These are phyloP conservation scores for Ophiosphaerella korrae DNA, from an alignment of 2,329 filamentous ascomycete species.

Conservation along the genomic window DNA sequence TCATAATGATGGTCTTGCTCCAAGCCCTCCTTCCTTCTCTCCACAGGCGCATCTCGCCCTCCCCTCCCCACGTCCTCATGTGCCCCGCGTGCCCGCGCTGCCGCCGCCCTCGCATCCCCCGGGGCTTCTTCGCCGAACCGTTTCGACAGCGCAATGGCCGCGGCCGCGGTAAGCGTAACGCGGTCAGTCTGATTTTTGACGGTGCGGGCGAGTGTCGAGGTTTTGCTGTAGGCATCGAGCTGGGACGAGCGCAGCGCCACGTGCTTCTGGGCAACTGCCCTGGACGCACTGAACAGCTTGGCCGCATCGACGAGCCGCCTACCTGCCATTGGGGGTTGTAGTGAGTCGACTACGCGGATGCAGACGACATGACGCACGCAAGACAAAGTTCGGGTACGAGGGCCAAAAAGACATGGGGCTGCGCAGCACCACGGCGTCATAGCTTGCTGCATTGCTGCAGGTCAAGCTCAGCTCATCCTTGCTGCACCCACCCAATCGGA, in stretches of 20 bases:
- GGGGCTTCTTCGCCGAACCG: slow-evolving; percentile 60
- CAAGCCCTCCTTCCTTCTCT: slow-evolving; percentile 46
- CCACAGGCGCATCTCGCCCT: slow-evolving; percentile 13
- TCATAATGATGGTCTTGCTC: slow-evolving; percentile 59
- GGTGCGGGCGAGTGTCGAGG: slow-evolving; percentile 67
- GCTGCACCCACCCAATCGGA: slow-evolving; percentile 3
- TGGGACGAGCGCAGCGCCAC: slow-evolving; percentile 64
- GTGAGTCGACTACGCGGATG: slow-evolving; percentile 17
- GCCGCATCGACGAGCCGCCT: slow-evolving; percentile 58
- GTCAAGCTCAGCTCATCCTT: slow-evolving; percentile 18
- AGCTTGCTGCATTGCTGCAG: slow-evolving; percentile 24
- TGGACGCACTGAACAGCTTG: slow-evolving; percentile 56
- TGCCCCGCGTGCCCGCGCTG: slow-evolving; percentile 21
- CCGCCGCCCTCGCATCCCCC: slow-evolving; percentile 32
- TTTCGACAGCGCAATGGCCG: slow-evolving; percentile 63
- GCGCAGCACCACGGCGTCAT: slow-evolving; percentile 31
- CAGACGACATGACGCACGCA: slow-evolving; percentile 14
- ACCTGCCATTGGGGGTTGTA: slow-evolving; percentile 52
- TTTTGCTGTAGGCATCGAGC: slow-evolving; percentile 66
- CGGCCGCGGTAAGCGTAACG: slow-evolving; percentile 64
- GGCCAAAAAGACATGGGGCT: slow-evolving; percentile 15
- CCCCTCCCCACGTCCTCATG: slow-evolving; percentile 14
- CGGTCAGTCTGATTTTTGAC: slow-evolving; percentile 66
- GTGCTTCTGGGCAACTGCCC: slow-evolving; percentile 58
- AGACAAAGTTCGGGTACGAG: no score